Percentiles rank a stretch among this genome's conserved stretches.
These are phyloP conservation scores for Cyclotella cryptica DNA, from an alignment of 108 stramenopile species.

Conservation along the genomic window DNA sequence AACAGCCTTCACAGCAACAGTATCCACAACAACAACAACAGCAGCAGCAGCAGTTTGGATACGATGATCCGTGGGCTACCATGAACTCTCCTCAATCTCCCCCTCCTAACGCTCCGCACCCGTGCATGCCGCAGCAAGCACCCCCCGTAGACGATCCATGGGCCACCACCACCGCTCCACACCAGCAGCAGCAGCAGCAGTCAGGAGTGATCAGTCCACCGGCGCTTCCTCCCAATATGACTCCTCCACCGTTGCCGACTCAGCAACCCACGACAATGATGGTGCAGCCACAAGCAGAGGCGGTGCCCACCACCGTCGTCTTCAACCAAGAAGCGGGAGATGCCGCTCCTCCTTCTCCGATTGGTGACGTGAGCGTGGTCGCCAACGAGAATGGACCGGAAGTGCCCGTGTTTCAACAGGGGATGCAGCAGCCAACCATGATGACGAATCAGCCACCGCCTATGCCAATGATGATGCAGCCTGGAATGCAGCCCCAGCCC, in stretches of 20 bases:
- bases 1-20: neutral
- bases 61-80: slow-evolving; percentile 30
- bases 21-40: neutral
- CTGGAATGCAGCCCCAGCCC: neutral
- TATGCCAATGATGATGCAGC: neutral
- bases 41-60: neutral
- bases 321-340: neutral
- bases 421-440: slow-evolving; percentile 3
- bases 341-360: slow-evolving; percentile 32
- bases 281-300: slow-evolving; percentile 4
- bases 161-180: neutral
- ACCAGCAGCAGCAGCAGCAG: neutral
- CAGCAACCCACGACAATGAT: neutral
- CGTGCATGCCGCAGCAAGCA: neutral
- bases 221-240: neutral
- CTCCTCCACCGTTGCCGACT: neutral
- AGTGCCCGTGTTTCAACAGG: neutral
- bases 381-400: slow-evolving; percentile 2
- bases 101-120: neutral
- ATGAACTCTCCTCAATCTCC: neutral
- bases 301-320: slow-evolving; percentile 27
- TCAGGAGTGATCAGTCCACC: too few species aligned
- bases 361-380: slow-evolving; percentile 16
- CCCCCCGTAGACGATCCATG: neutral
- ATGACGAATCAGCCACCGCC: neutral